Conservation (phyloP, 192 early-diverging fungal species). For the Coemansia sp. region DNA sequence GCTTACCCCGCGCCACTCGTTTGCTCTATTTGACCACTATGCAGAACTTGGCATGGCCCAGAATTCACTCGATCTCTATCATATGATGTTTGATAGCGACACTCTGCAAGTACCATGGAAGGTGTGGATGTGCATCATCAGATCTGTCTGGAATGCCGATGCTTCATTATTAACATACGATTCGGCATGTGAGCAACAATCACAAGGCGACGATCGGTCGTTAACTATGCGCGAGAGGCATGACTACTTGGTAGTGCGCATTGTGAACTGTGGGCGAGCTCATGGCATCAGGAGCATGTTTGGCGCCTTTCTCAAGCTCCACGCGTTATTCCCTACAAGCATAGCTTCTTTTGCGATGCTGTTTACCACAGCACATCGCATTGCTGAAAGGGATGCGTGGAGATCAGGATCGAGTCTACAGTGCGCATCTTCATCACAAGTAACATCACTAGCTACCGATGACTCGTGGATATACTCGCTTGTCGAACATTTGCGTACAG, state of each 20-base stretch:
- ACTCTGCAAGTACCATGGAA: constrained; percentile 24
- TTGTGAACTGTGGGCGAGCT: constrained; percentile 3
- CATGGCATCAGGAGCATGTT: constrained; percentile 7
- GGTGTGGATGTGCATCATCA: constrained; percentile 14
- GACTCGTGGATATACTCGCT: constrained; percentile 1
- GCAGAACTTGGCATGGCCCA: constrained; percentile 17
- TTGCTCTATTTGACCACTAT: constrained; percentile 22
- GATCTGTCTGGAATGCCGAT: constrained; percentile 17
- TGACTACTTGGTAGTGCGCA: constrained; percentile 9
- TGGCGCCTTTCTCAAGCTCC: constrained; percentile 14
- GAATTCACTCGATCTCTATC: constrained; percentile 25
- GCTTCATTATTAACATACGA: not conserved
- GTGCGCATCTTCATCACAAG: not conserved
- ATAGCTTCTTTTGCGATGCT: constrained; percentile 21
- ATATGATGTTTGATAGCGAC: constrained; percentile 9
- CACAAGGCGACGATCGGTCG: not conserved
- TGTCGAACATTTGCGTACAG: constrained; percentile 4
- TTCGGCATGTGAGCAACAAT: not conserved
- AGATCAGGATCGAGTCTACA: not conserved
- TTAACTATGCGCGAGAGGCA: not conserved
- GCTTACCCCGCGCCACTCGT: constrained; percentile 3
- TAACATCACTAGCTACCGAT: not conserved
- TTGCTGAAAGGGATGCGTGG: constrained; percentile 10
- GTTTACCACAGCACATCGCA: constrained; percentile 12
- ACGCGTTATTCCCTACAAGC: constrained; percentile 1